These are phyloP conservation scores for Colletotrichum sidae DNA, from an alignment of 2,329 filamentous ascomycete genomes.

Conservation along the genomic window DNA sequence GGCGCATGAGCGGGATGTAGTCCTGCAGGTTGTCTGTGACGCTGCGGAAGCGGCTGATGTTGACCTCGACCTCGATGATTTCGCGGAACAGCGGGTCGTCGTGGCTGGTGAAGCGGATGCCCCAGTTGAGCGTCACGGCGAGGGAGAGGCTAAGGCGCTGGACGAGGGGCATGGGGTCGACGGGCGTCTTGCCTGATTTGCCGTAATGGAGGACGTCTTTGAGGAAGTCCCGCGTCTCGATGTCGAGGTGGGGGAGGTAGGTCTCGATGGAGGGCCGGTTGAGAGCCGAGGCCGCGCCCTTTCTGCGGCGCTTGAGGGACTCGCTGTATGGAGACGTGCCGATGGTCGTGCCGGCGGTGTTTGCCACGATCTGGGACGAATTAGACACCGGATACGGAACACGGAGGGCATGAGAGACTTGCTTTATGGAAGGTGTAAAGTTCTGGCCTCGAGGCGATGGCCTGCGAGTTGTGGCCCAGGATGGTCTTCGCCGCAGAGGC, in stretches of 20 bases:
- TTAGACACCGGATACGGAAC: not conserved
- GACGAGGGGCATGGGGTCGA: constrained; percentile 72
- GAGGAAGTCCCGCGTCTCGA: constrained; percentile 69
- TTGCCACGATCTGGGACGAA: constrained; percentile 56
- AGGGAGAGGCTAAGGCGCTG: constrained; percentile 74
- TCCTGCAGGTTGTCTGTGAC: constrained; percentile 41
- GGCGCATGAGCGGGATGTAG: constrained; percentile 40
- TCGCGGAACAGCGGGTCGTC: constrained; percentile 38
- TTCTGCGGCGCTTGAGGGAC: constrained; percentile 72
- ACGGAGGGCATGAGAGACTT: too few relatives aligned
- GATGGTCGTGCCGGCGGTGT: constrained; percentile 54
- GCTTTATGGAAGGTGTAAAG: constrained; percentile 70
- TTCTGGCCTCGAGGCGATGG: constrained; percentile 73
- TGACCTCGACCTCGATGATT: constrained; percentile 40
- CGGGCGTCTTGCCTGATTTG: constrained; percentile 63
- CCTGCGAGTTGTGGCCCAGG: constrained; percentile 75
- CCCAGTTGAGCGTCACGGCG: constrained; percentile 73
- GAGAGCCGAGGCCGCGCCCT: constrained; percentile 74
- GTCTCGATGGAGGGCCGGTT: constrained; percentile 74
- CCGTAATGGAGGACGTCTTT: constrained; percentile 70
- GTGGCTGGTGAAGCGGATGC: constrained; percentile 56
- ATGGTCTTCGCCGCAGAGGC: constrained; percentile 73
- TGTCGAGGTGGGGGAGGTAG: constrained; percentile 65
- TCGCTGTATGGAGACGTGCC: constrained; percentile 78
- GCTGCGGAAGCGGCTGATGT: constrained; percentile 39